phyloP scores from a whole-genome alignment of 345 rosid species.

The Arabidopsis suecica region DNA sequence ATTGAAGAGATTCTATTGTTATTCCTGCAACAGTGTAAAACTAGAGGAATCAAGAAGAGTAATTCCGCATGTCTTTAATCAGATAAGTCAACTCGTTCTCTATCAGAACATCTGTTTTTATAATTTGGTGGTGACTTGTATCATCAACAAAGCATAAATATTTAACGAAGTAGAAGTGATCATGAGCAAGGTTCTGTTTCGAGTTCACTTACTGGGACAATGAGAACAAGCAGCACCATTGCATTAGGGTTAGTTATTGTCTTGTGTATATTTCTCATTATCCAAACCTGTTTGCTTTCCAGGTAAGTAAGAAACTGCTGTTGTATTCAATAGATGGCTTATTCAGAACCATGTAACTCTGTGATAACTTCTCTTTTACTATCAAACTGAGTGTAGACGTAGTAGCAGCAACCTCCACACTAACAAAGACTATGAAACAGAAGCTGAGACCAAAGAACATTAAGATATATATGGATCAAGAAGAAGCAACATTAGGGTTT shows the following conservation, averaged over 20 bases:
- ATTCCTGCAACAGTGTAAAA: not conserved
- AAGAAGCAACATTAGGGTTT: not conserved
- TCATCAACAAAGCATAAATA: not conserved
- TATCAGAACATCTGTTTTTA: not conserved
- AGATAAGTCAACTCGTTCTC: not conserved
- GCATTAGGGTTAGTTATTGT: not conserved
- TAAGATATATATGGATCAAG: no score
- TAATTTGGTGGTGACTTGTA: not conserved
- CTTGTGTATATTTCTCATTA: not conserved
- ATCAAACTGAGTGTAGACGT: no score
- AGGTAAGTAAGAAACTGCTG: no score
- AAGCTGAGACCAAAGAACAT: not conserved
- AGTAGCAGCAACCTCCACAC: no score
- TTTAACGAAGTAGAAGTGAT: not conserved
- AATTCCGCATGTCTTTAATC: not conserved
- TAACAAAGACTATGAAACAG: no score
- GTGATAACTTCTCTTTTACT: no score
- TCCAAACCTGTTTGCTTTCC: not conserved
- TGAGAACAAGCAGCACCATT: not conserved
- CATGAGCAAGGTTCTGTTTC: not conserved
- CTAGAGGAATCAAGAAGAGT: not conserved
- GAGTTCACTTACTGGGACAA: not conserved
- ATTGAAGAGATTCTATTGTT: not conserved
- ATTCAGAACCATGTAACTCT: no score
- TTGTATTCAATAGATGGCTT: no score